Evolutionary conservation across 2,329 filamentous ascomycete genomes (phyloP).

Genomic region (Pseudogymnoascus sp.): DNA sequence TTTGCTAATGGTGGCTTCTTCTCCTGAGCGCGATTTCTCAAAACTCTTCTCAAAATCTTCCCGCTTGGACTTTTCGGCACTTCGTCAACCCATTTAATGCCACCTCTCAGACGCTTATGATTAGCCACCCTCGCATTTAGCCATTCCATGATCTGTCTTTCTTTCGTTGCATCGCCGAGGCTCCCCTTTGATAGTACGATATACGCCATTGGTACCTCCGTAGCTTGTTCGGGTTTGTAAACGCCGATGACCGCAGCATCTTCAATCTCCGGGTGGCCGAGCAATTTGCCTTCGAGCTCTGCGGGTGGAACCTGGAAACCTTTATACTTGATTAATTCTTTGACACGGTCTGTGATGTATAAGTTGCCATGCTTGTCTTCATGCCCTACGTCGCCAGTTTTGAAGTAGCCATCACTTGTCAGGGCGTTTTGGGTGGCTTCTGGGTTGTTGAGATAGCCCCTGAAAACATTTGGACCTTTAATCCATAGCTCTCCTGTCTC

Average conservation of each 20-base stretch:
- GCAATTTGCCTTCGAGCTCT: conserved; percentile 39
- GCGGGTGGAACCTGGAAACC: conserved; percentile 43
- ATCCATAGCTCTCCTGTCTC: conserved; percentile 15
- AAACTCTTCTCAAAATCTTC: conserved; percentile 31
- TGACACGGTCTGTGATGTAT: conserved; percentile 20
- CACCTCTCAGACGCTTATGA: conserved; percentile 31
- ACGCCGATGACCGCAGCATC: conserved; percentile 44
- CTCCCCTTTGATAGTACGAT: conserved; percentile 29
- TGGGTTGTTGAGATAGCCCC: conserved; percentile 31
- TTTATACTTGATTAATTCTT: conserved; percentile 43
- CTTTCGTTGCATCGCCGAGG: conserved; percentile 22
- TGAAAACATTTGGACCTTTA: conserved; percentile 29
- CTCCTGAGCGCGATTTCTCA: conserved; percentile 35
- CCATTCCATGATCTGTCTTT: conserved; percentile 27
- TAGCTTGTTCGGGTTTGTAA: conserved; percentile 29
- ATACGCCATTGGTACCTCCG: conserved; percentile 38
- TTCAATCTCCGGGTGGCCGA: conserved; percentile 33
- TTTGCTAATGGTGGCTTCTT: background rate
- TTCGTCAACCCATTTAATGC: conserved; percentile 29
- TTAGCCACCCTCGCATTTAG: conserved; percentile 25
- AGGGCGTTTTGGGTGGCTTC: conserved; percentile 24
- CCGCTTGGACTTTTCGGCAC: conserved; percentile 34
- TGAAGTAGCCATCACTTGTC: conserved; percentile 29
- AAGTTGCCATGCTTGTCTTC: conserved; percentile 32
- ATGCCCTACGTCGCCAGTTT: conserved; percentile 39